Conservation (phyloP, 768 basidiomycete genomes). For the Lyophyllum atratum region DNA sequence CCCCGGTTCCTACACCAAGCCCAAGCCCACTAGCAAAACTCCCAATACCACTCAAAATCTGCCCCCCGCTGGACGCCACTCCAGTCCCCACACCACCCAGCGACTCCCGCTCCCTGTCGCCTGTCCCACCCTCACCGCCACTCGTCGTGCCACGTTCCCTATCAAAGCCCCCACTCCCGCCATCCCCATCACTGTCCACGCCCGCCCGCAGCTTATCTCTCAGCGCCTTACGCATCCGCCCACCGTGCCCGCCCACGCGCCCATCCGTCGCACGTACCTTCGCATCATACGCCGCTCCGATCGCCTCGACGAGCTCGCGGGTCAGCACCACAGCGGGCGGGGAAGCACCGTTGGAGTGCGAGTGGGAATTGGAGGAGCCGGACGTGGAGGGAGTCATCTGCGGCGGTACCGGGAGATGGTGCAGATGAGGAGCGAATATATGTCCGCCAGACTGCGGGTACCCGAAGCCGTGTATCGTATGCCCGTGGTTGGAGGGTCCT, state of each 20-base stretch:
- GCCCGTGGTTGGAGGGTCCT: slow-evolving; percentile 19
- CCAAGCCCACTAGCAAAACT: slow-evolving; percentile 41
- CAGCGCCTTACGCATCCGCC: slow-evolving; percentile 47
- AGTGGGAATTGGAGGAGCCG: neutral
- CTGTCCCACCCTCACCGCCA: slow-evolving; percentile 22
- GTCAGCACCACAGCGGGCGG: slow-evolving; percentile 35
- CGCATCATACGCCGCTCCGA: slow-evolving; percentile 50
- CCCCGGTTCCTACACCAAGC: slow-evolving; percentile 35
- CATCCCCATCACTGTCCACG: slow-evolving; percentile 28
- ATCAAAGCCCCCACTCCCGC: slow-evolving; percentile 17
- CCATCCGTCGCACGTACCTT: slow-evolving; percentile 48
- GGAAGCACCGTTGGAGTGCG: slow-evolving; percentile 15
- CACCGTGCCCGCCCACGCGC: slow-evolving; percentile 48
- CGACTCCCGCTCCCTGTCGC: slow-evolving; percentile 7
- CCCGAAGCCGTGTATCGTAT: slow-evolving; percentile 6
- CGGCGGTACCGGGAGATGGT: slow-evolving; percentile 8
- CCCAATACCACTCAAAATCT: slow-evolving; percentile 44
- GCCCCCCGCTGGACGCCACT: slow-evolving; percentile 29
- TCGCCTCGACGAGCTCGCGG: slow-evolving; percentile 45
- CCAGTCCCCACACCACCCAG: slow-evolving; percentile 15
- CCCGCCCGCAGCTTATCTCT: slow-evolving; percentile 49
- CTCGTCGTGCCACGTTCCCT: slow-evolving; percentile 17
- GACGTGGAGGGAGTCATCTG: slow-evolving; percentile 9
- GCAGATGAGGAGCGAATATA: slow-evolving; percentile 7
- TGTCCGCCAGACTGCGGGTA: neutral